Percentiles rank a stretch among this genome's conserved stretches.
Conservation (phyloP, 192 early-diverging fungal species). For the Backusella macrospora region DNA sequence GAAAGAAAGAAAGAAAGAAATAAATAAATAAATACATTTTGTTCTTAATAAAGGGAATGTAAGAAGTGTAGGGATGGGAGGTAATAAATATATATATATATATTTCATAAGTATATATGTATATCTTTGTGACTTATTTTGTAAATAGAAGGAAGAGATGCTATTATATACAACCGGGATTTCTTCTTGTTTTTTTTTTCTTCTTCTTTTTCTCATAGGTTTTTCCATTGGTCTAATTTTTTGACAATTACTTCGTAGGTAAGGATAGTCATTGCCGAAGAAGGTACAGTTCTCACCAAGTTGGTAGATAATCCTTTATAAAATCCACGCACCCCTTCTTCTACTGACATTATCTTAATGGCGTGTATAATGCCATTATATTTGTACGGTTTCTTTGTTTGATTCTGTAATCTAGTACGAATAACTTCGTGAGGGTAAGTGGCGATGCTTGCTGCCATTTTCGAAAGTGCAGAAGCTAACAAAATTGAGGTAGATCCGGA, state of each 20-base stretch:
- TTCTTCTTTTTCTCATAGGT: neutral
- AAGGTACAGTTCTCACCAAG: conserved; percentile 87
- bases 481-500: conserved; percentile 62
- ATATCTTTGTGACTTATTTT: too few species aligned
- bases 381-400: conserved; percentile 68
- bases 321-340: conserved; percentile 83
- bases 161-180: too few species aligned
- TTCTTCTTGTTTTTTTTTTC: too few species aligned
- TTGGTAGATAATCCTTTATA: conserved; percentile 89
- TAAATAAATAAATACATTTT: too few species aligned
- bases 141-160: too few species aligned
- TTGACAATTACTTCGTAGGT: conserved; percentile 87
- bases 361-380: conserved; percentile 86
- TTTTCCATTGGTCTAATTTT: conserved; percentile 43
- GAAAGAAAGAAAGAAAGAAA: too few species aligned
- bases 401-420: conserved; percentile 92
- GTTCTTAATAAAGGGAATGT: too few species aligned
- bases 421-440: conserved; percentile 98
- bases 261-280: conserved; percentile 82
- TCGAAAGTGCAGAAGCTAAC: conserved; percentile 80
- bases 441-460: conserved; percentile 85
- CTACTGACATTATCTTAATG: conserved; percentile 64
- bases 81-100: too few species aligned
- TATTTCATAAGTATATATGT: too few species aligned
- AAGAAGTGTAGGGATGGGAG: too few species aligned